phyloP scores from a whole-genome alignment of 2,329 filamentous ascomycete genomes.

The Cordyceps cateniannulata region DNA sequence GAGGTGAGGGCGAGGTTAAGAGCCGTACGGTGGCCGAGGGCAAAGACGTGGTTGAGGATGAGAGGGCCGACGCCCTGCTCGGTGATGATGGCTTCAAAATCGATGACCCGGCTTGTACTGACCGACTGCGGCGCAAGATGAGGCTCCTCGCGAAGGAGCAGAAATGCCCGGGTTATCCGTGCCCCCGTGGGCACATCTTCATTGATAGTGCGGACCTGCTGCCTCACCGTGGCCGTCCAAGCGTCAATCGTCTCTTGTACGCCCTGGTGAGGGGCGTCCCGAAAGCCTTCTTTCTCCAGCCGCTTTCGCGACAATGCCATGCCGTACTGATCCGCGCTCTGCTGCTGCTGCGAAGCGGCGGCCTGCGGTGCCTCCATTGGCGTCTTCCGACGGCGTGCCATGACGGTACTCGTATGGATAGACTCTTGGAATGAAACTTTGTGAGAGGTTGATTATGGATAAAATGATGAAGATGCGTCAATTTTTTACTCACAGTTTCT shows the following conservation, averaged over 20 bases:
- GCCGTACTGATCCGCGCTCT: too few species aligned
- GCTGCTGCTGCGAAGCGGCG: too few species aligned
- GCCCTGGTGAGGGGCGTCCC: not conserved
- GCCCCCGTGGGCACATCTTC: not conserved
- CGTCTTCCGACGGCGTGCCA: too few species aligned
- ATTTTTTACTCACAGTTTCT: too few species aligned
- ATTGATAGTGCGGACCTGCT: not conserved
- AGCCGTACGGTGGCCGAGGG: conserved; percentile 19
- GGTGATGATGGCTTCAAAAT: not conserved
- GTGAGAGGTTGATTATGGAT: too few species aligned
- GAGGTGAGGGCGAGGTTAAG: conserved; percentile 19
- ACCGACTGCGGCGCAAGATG: too few species aligned
- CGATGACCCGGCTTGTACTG: too few species aligned
- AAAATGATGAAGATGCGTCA: too few species aligned
- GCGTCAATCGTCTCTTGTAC: not conserved
- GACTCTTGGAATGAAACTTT: too few species aligned
- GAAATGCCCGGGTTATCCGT: not conserved
- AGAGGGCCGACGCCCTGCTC: conserved; percentile 16
- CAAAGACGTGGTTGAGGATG: conserved; percentile 16
- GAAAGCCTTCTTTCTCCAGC: not conserved
- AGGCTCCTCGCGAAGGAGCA: not conserved
- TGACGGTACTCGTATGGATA: too few species aligned
- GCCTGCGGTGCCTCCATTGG: too few species aligned
- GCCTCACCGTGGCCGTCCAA: not conserved
- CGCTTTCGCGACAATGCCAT: not conserved